Evolutionary conservation across 192 early-diverging fungal species (phyloP), one percentile per base, ranked within the genome.

Genomic region (Funneliformis geosporum): DNA sequence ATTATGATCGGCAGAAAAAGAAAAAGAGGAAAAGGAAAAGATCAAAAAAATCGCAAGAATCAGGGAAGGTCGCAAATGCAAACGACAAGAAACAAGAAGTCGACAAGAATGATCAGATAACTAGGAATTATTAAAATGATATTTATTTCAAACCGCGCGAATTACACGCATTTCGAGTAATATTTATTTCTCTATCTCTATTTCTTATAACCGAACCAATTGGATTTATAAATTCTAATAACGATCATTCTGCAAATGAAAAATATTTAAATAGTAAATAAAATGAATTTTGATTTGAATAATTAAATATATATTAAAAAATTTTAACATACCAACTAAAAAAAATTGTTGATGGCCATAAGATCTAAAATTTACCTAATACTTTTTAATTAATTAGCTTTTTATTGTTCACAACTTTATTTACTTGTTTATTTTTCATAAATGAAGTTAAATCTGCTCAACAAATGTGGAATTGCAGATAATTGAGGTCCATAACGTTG

Each of bases 401-500:
- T n/a, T 55, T 55, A 55, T 55, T 18, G 18, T 55, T 50, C 14
- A 18, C 5, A 18, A 33, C 33, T 65, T 4, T 11, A 33, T 38
- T 0, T 33, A 40, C n/a, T 68, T 28, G 11, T 10, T 76, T 82
- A 86, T 78, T 87, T 82, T 60, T 75, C 81, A 46, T 84, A 88
- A 25, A 78, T 80, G 75, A 86, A 88, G 27, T 83, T 77, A 69
- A 83, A 88, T 60, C 88, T 81, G 73, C 89, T 90, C 40, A 95
- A 83, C 64, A 92, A 83, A 73, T 89, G 88, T 33, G 93, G 90
- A 65, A 95, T 83, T 5, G 89, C 85, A 6, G 91, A 85, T 33
- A 95, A 74, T 80, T 95, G 91, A 9, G 88, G 84, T 3, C 94
- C 94, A 82, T 92, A 95, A 28, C 91, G 80, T n/a, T 85, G 86